phyloP scores from a whole-genome alignment of 805 yeast species.

The Pichia thaimueangensis region DNA sequence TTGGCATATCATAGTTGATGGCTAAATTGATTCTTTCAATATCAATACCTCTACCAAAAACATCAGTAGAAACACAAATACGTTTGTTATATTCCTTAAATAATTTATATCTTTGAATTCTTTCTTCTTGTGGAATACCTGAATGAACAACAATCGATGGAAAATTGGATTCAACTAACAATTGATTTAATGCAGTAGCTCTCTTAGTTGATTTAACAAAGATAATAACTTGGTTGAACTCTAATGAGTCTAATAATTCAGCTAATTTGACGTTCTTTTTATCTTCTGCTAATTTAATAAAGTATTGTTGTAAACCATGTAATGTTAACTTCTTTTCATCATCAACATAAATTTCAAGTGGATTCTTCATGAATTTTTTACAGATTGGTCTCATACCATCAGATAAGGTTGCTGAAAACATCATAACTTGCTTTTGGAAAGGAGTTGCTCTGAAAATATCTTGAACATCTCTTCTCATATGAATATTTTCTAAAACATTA shows the following conservation, averaged over 20 bases:
- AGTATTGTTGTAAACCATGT: conserved; percentile 97
- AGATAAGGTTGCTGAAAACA: conserved; percentile 95
- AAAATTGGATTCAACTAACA: conserved; percentile 87
- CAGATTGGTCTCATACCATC: conserved; percentile 94
- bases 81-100: conserved; percentile 98
- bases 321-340: conserved; percentile 95
- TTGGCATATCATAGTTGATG: conserved; percentile 93
- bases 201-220: conserved; percentile 88
- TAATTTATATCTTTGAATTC: conserved; percentile 92
- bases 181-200: conserved; percentile 85
- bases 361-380: conserved; percentile 96
- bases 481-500: conserved; percentile 78
- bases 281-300: conserved; percentile 78
- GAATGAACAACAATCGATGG: conserved; percentile 97
- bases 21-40: conserved; percentile 98
- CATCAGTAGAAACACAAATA: conserved; percentile 97
- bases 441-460: conserved; percentile 97
- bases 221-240: conserved; percentile 96
- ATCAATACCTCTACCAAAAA: conserved; percentile 98
- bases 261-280: conserved; percentile 92
- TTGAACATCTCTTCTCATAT: conserved; percentile 98
- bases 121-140: conserved; percentile 93
- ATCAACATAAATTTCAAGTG: conserved; percentile 94
- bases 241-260: conserved; percentile 86
- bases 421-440: conserved; percentile 98